These are phyloP conservation scores for Myochromella boudieri DNA, from an alignment of 768 basidiomycete species.

Conservation along the genomic window DNA sequence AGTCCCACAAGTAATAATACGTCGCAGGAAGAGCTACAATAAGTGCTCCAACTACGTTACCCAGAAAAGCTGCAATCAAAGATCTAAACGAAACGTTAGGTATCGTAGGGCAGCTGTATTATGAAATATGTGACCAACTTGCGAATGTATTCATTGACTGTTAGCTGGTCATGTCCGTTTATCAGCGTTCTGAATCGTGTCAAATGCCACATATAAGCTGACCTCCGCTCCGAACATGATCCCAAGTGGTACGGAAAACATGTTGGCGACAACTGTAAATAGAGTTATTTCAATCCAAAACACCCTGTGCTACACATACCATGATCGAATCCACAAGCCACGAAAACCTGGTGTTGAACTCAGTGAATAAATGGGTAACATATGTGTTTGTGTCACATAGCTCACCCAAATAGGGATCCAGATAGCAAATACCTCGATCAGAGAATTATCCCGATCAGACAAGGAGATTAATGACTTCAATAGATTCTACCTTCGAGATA, in stretches of 20 bases:
- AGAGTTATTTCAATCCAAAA: neutral
- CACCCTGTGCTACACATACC: slow-evolving; percentile 35
- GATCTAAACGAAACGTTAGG: slow-evolving; percentile 36
- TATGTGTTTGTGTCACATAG: no score
- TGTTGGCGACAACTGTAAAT: slow-evolving; percentile 49
- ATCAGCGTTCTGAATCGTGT: neutral
- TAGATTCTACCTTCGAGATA: slow-evolving; percentile 56
- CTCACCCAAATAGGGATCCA: slow-evolving; percentile 79
- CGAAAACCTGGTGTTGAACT: slow-evolving; percentile 70
- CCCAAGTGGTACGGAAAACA: slow-evolving; percentile 70
- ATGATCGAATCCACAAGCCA: slow-evolving; percentile 69
- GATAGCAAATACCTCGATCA: slow-evolving; percentile 54
- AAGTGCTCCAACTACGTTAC: slow-evolving; percentile 66
- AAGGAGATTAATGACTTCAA: neutral
- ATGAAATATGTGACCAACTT: slow-evolving; percentile 45
- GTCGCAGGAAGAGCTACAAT: slow-evolving; percentile 63
- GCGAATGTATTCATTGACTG: slow-evolving; percentile 56
- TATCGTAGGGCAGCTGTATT: neutral
- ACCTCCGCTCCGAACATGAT: slow-evolving; percentile 72
- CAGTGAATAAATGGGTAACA: no score
- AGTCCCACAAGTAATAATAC: slow-evolving; percentile 64
- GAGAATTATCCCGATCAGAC: neutral
- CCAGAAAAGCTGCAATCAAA: slow-evolving; percentile 61
- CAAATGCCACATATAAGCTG: slow-evolving; percentile 21
- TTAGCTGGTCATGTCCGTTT: slow-evolving; percentile 34